phyloP scores from a whole-genome alignment of 2,329 filamentous ascomycete genomes.

The Drechmeria coniospora region DNA sequence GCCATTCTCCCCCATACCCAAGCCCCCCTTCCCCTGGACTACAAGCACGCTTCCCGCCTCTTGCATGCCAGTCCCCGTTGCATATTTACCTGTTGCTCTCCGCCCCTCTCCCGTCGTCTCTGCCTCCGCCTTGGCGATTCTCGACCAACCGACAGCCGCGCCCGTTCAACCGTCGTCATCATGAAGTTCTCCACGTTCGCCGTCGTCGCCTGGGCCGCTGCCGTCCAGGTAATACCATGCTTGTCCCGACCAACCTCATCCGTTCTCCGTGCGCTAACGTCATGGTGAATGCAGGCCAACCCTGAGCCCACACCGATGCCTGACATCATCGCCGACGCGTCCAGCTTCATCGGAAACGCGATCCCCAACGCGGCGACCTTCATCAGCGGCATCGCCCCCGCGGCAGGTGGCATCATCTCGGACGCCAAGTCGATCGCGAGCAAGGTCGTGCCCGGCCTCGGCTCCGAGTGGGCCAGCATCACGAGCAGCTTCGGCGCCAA shows the following conservation, averaged over 20 bases:
- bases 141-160: too few relatives aligned
- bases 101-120: too few relatives aligned
- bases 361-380: constrained; percentile 1
- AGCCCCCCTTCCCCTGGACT: too few relatives aligned
- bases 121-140: too few relatives aligned
- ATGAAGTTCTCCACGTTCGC: constrained; percentile 23
- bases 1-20: too few relatives aligned
- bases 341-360: not conserved
- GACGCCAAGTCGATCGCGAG: constrained; percentile 4
- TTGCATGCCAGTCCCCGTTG: too few relatives aligned
- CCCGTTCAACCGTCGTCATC: constrained; percentile 8
- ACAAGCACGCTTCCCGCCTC: too few relatives aligned
- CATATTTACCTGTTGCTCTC: too few relatives aligned
- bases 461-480: constrained; percentile 4
- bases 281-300: constrained; percentile 1
- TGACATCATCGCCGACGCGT: constrained; percentile 4
- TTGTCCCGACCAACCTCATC: too few relatives aligned
- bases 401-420: constrained; percentile 2
- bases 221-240: constrained; percentile 12
- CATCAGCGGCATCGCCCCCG: constrained; percentile 2
- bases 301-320: constrained; percentile 4
- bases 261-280: too few relatives aligned
- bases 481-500: constrained; percentile 10
- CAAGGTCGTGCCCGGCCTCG: constrained; percentile 1
- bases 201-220: constrained; percentile 16